Conservation (phyloP, 306 rosid genomes). For the Acacia melanoxylon region DNA sequence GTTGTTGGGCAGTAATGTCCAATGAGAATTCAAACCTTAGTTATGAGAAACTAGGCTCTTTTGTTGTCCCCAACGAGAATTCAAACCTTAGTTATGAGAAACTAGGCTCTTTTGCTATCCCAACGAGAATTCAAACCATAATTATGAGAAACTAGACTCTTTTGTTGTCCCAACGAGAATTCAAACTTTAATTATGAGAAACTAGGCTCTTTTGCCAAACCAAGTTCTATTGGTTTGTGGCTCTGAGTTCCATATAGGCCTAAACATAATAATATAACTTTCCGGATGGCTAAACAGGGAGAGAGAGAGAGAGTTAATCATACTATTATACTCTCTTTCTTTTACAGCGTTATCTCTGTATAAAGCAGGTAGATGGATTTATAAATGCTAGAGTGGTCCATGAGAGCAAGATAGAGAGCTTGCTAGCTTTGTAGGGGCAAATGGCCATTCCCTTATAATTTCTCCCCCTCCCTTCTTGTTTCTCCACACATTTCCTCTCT, state of each 20-base stretch:
- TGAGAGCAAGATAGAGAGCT: background rate
- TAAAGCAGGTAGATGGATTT: constrained; percentile 69
- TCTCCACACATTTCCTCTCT: background rate
- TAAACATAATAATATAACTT: background rate
- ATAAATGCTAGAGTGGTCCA: constrained; percentile 83
- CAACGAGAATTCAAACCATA: too few species aligned
- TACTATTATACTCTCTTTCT: background rate
- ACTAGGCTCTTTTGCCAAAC: too few species aligned
- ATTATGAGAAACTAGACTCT: too few species aligned
- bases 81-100: too few species aligned
- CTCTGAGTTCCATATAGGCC: background rate
- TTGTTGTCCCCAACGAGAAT: too few species aligned
- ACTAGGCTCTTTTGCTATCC: too few species aligned
- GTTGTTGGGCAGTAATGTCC: too few species aligned
- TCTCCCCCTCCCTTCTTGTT: background rate
- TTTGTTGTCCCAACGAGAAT: too few species aligned
- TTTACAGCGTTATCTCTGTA: constrained; percentile 40
- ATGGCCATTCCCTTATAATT: constrained; percentile 34
- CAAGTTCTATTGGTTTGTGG: background rate
- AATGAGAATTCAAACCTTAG: too few species aligned
- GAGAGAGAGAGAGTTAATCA: background rate
- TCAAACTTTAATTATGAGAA: too few species aligned
- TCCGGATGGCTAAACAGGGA: background rate
- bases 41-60: too few species aligned
- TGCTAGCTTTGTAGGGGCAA: constrained; percentile 33